phyloP scores from a whole-genome alignment of 768 basidiomycete genomes.

The Mycena polygramma region DNA sequence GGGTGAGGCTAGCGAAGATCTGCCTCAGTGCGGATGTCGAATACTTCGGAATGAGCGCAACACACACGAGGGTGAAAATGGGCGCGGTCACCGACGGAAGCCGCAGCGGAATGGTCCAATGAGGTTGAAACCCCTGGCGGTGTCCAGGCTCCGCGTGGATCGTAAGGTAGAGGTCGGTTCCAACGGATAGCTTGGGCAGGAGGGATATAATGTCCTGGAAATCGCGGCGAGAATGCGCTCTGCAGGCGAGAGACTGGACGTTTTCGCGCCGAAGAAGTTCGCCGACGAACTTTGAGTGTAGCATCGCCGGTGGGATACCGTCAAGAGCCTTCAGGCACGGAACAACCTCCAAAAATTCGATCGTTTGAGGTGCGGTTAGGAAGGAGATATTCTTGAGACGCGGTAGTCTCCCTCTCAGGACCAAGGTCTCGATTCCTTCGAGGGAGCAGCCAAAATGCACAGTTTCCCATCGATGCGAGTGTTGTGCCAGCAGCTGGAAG shows the following conservation, averaged over 20 bases:
- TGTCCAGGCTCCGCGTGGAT: too few species aligned
- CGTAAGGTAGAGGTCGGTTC: background rate
- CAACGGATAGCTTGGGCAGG: background rate
- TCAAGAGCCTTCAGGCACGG: background rate
- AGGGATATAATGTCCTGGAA: background rate
- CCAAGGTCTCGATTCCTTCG: background rate
- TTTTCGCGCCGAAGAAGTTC: background rate
- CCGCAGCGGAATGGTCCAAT: background rate
- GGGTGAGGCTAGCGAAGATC: background rate
- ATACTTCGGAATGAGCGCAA: background rate
- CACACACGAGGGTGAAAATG: constrained; percentile 1
- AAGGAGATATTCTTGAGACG: background rate
- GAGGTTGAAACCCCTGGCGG: too few species aligned
- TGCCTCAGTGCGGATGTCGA: background rate
- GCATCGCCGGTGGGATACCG: background rate
- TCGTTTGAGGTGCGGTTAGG: background rate
- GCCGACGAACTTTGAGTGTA: background rate
- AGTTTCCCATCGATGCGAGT: constrained; percentile 10
- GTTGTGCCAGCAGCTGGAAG: constrained; percentile 2
- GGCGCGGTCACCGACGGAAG: background rate
- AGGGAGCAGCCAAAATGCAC: background rate
- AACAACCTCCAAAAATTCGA: constrained; percentile 11
- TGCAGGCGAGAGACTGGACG: background rate
- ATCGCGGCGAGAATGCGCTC: background rate
- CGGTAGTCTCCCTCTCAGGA: constrained; percentile 10